phyloP scores from a whole-genome alignment of 2,329 filamentous ascomycete species.

The Massarina eburnea region DNA sequence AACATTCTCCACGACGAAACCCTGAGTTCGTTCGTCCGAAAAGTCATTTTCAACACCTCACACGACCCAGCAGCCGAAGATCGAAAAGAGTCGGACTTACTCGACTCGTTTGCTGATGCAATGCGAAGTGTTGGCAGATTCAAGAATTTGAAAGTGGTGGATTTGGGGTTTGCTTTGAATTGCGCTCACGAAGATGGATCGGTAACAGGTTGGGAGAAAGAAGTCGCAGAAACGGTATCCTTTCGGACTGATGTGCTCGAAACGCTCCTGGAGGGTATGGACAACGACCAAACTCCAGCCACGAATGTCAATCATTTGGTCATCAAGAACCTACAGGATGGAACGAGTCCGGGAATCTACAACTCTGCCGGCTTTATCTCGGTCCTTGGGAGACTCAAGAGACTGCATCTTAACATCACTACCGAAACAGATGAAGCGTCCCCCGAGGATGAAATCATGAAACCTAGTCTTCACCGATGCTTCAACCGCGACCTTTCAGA shows the following conservation, averaged over 20 bases:
- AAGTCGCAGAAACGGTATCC: constrained; percentile 8
- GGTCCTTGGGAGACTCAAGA: constrained; percentile 14
- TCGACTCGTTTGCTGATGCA: background rate
- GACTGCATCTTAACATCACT: constrained; percentile 19
- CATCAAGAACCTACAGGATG: constrained; percentile 27
- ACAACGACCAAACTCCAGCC: background rate
- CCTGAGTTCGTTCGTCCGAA: constrained; percentile 2
- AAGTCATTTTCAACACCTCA: constrained; percentile 2
- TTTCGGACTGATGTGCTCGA: constrained; percentile 12
- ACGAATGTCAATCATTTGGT: constrained; percentile 13
- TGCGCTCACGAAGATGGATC: background rate
- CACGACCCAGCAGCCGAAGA: background rate
- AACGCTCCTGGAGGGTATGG: constrained; percentile 5
- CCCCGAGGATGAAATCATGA: constrained; percentile 15
- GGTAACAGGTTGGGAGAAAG: background rate
- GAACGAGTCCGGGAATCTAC: constrained; percentile 6
- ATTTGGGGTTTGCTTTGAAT: background rate
- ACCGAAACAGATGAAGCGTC: constrained; percentile 16
- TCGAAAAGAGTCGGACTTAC: background rate
- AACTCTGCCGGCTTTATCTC: constrained; percentile 15
- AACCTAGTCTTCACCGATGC: constrained; percentile 11
- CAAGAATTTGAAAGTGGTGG: background rate
- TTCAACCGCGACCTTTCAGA: constrained; percentile 19
- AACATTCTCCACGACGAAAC: background rate
- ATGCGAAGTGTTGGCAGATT: background rate